These are phyloP conservation scores for Fusarium sp. DNA, from an alignment of 2,329 filamentous ascomycete genomes.

Conservation along the genomic window DNA sequence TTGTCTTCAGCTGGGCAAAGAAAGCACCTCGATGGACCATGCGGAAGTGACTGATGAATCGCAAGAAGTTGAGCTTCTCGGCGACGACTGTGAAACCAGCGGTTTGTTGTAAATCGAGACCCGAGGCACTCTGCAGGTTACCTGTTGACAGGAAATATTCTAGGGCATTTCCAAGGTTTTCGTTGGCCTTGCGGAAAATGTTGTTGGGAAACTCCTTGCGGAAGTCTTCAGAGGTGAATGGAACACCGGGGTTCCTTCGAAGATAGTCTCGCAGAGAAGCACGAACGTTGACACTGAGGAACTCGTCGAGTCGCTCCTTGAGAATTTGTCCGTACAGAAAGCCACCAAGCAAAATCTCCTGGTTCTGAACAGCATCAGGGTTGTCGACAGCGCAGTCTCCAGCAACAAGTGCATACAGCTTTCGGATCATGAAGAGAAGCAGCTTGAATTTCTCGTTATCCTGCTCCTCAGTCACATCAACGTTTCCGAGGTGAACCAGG, in stretches of 20 bases:
- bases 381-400: constrained; percentile 96
- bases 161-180: constrained; percentile 87
- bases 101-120: constrained; percentile 93
- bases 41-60: constrained; percentile 98
- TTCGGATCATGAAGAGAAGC: constrained; percentile 95
- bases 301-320: constrained; percentile 94
- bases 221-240: constrained; percentile 85
- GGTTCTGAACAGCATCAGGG: constrained; percentile 95
- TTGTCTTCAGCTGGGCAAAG: constrained; percentile 98
- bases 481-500: constrained; percentile 89
- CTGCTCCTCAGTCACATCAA: constrained; percentile 86
- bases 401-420: constrained; percentile 92
- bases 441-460: constrained; percentile 94
- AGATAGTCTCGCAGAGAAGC: constrained; percentile 70
- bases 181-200: constrained; percentile 86
- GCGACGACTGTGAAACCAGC: constrained; percentile 97
- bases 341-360: constrained; percentile 93
- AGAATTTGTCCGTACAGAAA: constrained; percentile 96
- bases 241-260: constrained; percentile 70
- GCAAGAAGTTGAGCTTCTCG: constrained; percentile 98
- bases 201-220: constrained; percentile 82
- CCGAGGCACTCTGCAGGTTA: constrained; percentile 91
- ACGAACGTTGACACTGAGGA: constrained; percentile 73
- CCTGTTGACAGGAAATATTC: constrained; percentile 98
- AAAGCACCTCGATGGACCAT: constrained; percentile 99